A percentile compares a stretch with the other conserved stretches of the same genome.
phyloP scores from a whole-genome alignment of 2,329 filamentous ascomycete genomes.

The Hypomyces rosellus region DNA sequence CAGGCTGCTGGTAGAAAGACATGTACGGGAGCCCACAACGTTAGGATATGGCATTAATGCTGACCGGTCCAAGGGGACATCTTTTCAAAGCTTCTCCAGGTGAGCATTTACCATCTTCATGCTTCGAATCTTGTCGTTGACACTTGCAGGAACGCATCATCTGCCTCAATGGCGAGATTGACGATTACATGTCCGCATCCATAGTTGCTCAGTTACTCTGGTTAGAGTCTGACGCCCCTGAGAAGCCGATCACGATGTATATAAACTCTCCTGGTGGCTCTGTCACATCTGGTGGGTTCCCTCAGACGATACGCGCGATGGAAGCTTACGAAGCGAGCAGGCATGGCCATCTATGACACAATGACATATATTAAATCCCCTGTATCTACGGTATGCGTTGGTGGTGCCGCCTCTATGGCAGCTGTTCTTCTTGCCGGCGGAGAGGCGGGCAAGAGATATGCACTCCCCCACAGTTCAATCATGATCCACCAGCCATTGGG shows the following conservation, averaged over 20 bases:
- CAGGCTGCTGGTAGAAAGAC: conserved; percentile 72
- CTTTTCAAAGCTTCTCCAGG: conserved; percentile 73
- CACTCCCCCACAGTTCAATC: conserved; percentile 85
- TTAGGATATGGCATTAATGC: not conserved
- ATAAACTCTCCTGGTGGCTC: conserved; percentile 95
- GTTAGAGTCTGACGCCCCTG: conserved; percentile 92
- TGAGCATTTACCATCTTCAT: conserved; percentile 28
- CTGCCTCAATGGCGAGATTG: conserved; percentile 85
- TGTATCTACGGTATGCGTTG: conserved; percentile 90
- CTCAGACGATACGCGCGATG: conserved; percentile 3
- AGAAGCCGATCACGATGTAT: conserved; percentile 94
- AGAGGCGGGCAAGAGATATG: conserved; percentile 75
- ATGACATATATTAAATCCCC: conserved; percentile 95
- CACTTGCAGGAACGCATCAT: conserved; percentile 73
- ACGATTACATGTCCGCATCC: conserved; percentile 84
- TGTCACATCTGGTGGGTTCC: conserved; percentile 58
- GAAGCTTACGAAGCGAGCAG: conserved; percentile 22
- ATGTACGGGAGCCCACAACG: conserved; percentile 44
- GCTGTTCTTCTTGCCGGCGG: conserved; percentile 83
- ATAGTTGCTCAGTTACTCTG: conserved; percentile 95
- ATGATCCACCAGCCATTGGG: conserved; percentile 97
- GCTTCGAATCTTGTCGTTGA: conserved; percentile 10
- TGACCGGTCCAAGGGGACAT: conserved; percentile 59
- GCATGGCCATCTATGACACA: conserved; percentile 91
- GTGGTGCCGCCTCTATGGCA: conserved; percentile 93